A percentile compares a stretch with the other conserved stretches of the same genome.
Conservation (phyloP, 1,284 basidiomycete genomes). For the Phlebopus sp. region DNA sequence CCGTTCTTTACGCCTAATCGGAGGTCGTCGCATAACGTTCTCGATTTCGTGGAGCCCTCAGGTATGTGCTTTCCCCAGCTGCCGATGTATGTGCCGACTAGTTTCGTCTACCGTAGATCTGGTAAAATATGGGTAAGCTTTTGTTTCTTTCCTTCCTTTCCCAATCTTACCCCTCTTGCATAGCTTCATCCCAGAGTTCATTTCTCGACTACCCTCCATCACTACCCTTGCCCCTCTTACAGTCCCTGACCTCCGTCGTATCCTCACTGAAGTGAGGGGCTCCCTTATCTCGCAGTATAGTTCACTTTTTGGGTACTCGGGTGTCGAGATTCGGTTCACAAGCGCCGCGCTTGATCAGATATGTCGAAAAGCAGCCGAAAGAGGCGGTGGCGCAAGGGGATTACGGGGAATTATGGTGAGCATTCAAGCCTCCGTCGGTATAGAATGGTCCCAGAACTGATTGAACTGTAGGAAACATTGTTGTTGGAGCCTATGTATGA, state of each 20-base stretch:
- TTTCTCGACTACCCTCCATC: slow-evolving; percentile 86
- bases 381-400: slow-evolving; percentile 88
- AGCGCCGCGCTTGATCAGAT: slow-evolving; percentile 72
- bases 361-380: slow-evolving; percentile 71
- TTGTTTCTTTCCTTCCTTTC: slow-evolving; percentile 2
- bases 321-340: slow-evolving; percentile 81
- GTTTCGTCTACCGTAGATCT: slow-evolving; percentile 52
- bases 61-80: slow-evolving; percentile 38
- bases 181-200: slow-evolving; percentile 92
- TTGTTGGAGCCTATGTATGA: slow-evolving; percentile 90
- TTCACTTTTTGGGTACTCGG: slow-evolving; percentile 76
- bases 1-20: slow-evolving; percentile 77
- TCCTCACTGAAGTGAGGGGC: slow-evolving; percentile 89
- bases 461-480: slow-evolving; percentile 58
- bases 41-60: slow-evolving; percentile 67
- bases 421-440: slow-evolving; percentile 1
- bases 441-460: slow-evolving; percentile 4
- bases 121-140: slow-evolving; percentile 81
- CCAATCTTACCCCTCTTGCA: slow-evolving; percentile 7
- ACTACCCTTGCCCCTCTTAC: slow-evolving; percentile 79
- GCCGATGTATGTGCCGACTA: slow-evolving; percentile 1
- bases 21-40: slow-evolving; percentile 43
- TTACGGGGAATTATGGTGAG: slow-evolving; percentile 84
- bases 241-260: slow-evolving; percentile 76
- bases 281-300: slow-evolving; percentile 89